Base-by-base conservation (phyloP, 371 early-diverging fungal species). In the Circinella minor region DNA sequence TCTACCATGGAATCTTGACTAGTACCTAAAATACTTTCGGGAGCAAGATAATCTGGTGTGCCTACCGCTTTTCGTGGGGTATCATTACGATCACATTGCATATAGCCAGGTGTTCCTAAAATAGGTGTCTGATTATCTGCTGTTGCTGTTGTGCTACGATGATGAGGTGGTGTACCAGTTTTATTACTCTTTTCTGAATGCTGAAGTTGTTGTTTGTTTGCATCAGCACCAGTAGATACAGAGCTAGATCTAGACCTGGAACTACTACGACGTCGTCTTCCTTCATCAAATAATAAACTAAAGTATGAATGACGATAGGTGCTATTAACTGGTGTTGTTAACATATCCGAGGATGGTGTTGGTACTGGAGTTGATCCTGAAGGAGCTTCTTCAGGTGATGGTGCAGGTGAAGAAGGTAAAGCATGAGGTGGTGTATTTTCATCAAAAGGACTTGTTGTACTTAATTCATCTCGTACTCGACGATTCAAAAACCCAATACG, bases 31-130 rank as follows among this genome's bases (percentile, higher is more conserved):
- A 99, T 93, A 72, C 93, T 93, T 74, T 99, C 99, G 4, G 98
- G 98, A 1, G 98, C 97, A 68, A 99, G 82, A 74, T 98, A 99
- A 77, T 98, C 99, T 0, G 99, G 99, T 14, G 99, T 99, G 11
- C 99, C 99, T 13, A 95, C 94, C 66, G 84, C 84, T 34, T 57
- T 57, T 7, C 57, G 57, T 57, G 57, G 57, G 9, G 69, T 66
- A 67, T 75, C 72, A n/a, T 57, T 69, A 1, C 61, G 66, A 9
- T 65, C 69, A 27, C 64, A 55, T 34, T 68, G 73, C 65, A 63
- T 63, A 46, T 68, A 72, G 5, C 69, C 66, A 17, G 73, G 63
- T 7, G 73, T 61, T 4, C 69, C 57, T 5, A 61, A 20, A 11
- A 51, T 54, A 36, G 60, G 64, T 14, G 57, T 55, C 11, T 69